Conservation (phyloP, 352 stramenopile genomes). For the Saprolegnia parasitica region DNA sequence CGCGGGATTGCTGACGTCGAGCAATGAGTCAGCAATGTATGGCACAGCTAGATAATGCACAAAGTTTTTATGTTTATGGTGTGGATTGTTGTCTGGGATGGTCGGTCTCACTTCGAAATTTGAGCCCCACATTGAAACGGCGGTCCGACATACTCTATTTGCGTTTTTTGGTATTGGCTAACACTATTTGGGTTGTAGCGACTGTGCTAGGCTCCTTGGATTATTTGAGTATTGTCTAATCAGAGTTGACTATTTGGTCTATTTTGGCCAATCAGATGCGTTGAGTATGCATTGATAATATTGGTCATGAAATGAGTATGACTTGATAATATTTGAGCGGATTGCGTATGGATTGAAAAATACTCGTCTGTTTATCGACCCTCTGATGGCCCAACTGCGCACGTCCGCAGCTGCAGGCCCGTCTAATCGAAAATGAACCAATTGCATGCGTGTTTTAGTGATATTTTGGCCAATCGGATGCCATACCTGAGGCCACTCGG, state of each 20-base stretch:
- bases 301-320: neutral
- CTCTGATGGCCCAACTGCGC: too few species aligned
- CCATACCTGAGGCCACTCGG: too few species aligned
- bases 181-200: too few species aligned
- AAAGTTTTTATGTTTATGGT: too few species aligned
- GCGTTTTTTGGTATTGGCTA: too few species aligned
- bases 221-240: neutral
- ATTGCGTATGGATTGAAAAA: conserved; percentile 2
- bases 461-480: too few species aligned
- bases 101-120: neutral
- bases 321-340: neutral
- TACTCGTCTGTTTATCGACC: too few species aligned
- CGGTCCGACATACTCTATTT: neutral
- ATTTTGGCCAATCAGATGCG: neutral
- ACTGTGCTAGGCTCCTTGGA: too few species aligned
- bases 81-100: neutral
- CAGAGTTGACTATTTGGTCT: neutral
- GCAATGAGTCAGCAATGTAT: neutral
- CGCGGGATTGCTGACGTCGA: neutral
- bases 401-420: too few species aligned
- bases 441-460: too few species aligned
- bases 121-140: neutral
- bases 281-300: neutral
- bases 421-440: too few species aligned
- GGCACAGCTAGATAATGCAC: too few species aligned